phyloP scores from a whole-genome alignment of 345 rosid genomes.

The Eucalyptus lansdowneana region DNA sequence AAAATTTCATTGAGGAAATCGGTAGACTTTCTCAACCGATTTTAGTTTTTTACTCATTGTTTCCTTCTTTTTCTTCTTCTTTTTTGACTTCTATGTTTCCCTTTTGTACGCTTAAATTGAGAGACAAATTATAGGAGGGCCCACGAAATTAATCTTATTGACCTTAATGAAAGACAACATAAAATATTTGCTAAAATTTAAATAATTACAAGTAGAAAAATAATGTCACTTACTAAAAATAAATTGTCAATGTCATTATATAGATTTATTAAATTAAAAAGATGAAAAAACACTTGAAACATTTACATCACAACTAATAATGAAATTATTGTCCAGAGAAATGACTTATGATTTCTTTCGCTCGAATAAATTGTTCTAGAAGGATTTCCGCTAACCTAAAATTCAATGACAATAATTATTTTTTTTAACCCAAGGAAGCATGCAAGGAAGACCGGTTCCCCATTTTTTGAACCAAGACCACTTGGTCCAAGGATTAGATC shows the following conservation, averaged over 20 bases:
- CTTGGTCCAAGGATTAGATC: too few relatives aligned
- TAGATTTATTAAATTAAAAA: too few relatives aligned
- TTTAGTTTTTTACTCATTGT: neutral
- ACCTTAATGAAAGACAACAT: neutral
- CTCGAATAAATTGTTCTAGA: neutral
- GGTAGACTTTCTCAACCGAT: neutral
- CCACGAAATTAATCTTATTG: neutral
- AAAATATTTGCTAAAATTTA: too few relatives aligned
- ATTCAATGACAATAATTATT: accelerated
- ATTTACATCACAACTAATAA: neutral
- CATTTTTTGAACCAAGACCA: too few relatives aligned
- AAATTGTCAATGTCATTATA: neutral
- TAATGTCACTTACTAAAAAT: neutral
- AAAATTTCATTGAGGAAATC: neutral
- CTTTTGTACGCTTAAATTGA: neutral
- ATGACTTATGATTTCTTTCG: accelerated
- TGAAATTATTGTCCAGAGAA: neutral
- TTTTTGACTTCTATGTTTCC: neutral
- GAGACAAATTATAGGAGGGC: neutral
- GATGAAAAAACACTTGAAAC: neutral
- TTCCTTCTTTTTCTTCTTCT: neutral
- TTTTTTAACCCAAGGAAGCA: too few relatives aligned
- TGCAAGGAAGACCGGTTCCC: accelerated
- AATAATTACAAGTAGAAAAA: too few relatives aligned
- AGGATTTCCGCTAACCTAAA: neutral